Base-by-base conservation (phyloP, 352 stramenopile species). In the Phytophthora pini region DNA sequence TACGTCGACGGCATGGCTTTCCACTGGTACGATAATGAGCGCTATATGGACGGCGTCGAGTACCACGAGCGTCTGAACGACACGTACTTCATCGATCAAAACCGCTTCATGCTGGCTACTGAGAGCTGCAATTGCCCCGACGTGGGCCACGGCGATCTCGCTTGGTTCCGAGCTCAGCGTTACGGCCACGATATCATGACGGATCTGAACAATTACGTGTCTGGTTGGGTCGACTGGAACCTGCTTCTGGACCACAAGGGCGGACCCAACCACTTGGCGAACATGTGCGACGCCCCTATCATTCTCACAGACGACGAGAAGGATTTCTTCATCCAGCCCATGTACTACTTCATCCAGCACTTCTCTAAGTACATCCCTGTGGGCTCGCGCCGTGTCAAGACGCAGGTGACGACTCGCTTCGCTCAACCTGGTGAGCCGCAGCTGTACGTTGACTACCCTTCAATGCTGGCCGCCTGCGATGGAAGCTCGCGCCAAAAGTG, bases 141-240 rank as follows among this genome's bases (percentile, higher is more conserved):
- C 9, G 81, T 95, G 2, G 87, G 74, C 0, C 63, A 69, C 15
- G 83, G 82, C 15, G 57, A 79, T 3, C 66, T 84, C 3, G 87
- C 83, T 1, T 97, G 90, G 89, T 91, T 94, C 65, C 80, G 90
- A 27, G 91, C 74, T 2, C 84, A 98, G 65, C 86, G 87, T 2
- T 95, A 97, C 27, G 87, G 80, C 2, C 90, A 97, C 71, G 90
- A 98, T 51, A 97, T 98, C 38, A 74, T 98, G 49, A 85, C 84
- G 11, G 88, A 98, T 61, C 77, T 96, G 29, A 97, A 96, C 75
- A 92, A 96, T 66, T 88, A 80, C 63, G 87, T 91, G 12, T 73
- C 82, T 38, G 90, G 90, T 2, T 98, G 93, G 92, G 87, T 97
- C 38, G 90, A 98, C 77, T 98, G 93, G 93, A 98, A 98, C 73